phyloP scores from a whole-genome alignment of 2,329 filamentous ascomycete species.

The Cercospora zeae-maydis region DNA sequence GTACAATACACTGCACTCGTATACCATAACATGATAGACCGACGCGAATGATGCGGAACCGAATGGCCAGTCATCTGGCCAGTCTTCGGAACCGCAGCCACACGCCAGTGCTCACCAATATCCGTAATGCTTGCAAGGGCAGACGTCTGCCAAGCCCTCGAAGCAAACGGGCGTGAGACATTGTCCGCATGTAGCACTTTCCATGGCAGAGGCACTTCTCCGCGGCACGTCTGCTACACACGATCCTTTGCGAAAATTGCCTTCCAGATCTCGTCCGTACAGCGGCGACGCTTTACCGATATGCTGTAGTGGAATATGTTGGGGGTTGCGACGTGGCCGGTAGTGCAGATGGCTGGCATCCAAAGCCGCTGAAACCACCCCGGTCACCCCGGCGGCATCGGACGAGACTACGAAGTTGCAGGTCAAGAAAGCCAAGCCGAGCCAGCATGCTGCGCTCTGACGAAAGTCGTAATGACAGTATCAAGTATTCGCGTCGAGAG shows the following conservation, averaged over 20 bases:
- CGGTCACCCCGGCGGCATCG: not conserved
- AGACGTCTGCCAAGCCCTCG: not conserved
- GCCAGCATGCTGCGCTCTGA: not conserved
- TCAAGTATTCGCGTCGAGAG: not conserved
- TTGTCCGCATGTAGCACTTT: not conserved
- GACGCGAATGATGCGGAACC: not conserved
- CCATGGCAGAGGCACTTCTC: not conserved
- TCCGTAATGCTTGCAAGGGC: not conserved
- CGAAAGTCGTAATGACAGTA: not conserved
- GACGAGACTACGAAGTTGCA: not conserved
- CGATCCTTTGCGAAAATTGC: not conserved
- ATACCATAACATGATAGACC: not conserved
- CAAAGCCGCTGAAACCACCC: not conserved
- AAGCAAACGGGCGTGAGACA: not conserved
- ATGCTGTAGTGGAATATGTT: not conserved
- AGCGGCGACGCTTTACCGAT: not conserved
- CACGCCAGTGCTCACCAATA: not conserved
- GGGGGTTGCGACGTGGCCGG: not conserved
- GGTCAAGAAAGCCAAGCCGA: not conserved
- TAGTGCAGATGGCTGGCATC: not conserved
- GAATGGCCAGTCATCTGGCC: not conserved
- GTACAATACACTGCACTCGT: not conserved
- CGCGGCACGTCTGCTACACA: not conserved
- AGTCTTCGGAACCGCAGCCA: not conserved
- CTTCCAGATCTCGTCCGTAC: not conserved